Evolutionary conservation across 306 rosid species (phyloP).

Genomic region (Rosa persica): DNA sequence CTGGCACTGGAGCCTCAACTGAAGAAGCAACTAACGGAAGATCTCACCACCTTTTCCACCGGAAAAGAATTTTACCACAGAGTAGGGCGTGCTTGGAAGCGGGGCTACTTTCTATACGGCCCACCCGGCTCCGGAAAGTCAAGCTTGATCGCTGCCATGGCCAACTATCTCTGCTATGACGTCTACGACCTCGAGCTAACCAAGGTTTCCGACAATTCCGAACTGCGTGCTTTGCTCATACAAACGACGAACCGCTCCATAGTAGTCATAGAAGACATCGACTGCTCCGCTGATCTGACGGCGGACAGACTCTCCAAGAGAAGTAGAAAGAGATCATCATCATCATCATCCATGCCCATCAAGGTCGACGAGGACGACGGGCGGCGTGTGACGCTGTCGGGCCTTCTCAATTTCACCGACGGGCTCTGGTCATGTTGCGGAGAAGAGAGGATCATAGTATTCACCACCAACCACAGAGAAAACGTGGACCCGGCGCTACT

Average conservation of each 20-base stretch:
- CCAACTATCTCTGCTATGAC: conserved; percentile 81
- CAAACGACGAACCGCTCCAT: conserved; percentile 86
- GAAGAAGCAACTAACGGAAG: conserved; percentile 63
- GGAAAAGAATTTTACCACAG: conserved; percentile 72
- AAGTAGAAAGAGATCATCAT: conserved; percentile 10
- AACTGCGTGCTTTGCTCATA: conserved; percentile 66
- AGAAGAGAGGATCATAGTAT: conserved; percentile 75
- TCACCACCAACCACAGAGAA: conserved; percentile 70
- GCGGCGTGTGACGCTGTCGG: conserved; percentile 71
- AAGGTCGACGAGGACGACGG: conserved; percentile 30
- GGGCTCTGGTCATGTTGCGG: conserved; percentile 92
- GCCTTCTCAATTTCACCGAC: conserved; percentile 77
- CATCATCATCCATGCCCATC: too few species aligned
- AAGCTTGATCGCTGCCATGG: conserved; percentile 84
- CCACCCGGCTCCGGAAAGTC: conserved; percentile 94
- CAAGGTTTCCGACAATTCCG: conserved; percentile 78
- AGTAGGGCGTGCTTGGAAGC: conserved; percentile 91
- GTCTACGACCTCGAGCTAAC: conserved; percentile 83
- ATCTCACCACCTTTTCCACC: conserved; percentile 54
- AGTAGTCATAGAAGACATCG: conserved; percentile 82
- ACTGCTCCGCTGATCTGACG: conserved; percentile 76
- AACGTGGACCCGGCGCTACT: conserved; percentile 79
- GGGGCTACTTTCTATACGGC: conserved; percentile 78
- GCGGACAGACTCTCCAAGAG: conserved; percentile 51
- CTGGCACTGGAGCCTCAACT: conserved; percentile 64